These are phyloP conservation scores for Pichia sp. DNA, from an alignment of 1,139 yeast species.

Conservation along the genomic window DNA sequence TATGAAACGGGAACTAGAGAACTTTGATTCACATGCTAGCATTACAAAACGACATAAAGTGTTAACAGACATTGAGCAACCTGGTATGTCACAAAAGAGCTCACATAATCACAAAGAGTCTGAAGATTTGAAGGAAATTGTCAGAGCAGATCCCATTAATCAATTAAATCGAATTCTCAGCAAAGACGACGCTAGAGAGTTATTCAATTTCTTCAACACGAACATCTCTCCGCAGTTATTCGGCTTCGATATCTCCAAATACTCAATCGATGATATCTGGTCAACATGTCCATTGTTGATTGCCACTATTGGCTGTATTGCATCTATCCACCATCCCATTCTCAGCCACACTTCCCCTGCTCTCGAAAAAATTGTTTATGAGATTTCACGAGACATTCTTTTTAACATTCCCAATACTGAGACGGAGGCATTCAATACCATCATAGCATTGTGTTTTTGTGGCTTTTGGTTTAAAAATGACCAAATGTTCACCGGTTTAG, in stretches of 20 bases:
- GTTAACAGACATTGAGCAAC: background rate
- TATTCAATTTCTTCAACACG: constrained; percentile 50
- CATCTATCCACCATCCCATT: constrained; percentile 58
- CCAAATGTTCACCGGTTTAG: constrained; percentile 64
- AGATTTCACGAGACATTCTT: constrained; percentile 45
- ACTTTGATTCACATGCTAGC: too few relatives aligned
- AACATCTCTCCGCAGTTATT: constrained; percentile 62
- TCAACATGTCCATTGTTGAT: constrained; percentile 53
- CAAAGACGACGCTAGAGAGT: constrained; percentile 45
- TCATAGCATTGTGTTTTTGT: constrained; percentile 60
- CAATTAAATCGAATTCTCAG: constrained; percentile 28
- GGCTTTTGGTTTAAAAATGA: constrained; percentile 68
- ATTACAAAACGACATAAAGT: constrained; percentile 1
- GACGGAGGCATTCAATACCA: constrained; percentile 54
- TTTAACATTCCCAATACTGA: constrained; percentile 38
- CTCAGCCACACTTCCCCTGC: constrained; percentile 38
- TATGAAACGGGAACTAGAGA: background rate
- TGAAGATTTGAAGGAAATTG: constrained; percentile 1
- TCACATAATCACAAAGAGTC: background rate
- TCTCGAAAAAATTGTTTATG: constrained; percentile 44
- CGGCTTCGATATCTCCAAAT: constrained; percentile 57
- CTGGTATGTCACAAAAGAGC: background rate
- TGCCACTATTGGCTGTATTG: constrained; percentile 59
- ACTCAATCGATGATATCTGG: constrained; percentile 53
- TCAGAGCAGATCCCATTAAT: constrained; percentile 1